Percentiles rank a stretch among this genome's conserved stretches.
phyloP scores from a whole-genome alignment of 2,329 filamentous ascomycete genomes.

The Aspergillus versicolor region DNA sequence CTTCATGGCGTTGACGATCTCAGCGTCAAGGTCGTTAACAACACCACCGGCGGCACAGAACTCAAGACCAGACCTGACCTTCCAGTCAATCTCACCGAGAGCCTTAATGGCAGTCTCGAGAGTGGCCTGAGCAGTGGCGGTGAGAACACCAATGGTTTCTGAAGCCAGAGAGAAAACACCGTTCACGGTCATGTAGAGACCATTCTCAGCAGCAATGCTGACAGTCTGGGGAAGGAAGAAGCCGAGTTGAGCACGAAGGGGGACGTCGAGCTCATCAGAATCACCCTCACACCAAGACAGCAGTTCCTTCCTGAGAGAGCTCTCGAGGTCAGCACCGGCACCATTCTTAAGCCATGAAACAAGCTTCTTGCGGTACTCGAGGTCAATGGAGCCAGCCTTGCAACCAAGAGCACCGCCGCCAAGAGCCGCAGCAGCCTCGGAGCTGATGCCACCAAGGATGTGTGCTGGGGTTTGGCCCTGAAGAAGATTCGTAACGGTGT shows the following conservation, averaged over 20 bases:
- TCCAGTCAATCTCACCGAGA: constrained; percentile 23
- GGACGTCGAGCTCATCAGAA: constrained; percentile 21
- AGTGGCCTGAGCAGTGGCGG: constrained; percentile 26
- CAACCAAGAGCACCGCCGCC: constrained; percentile 36
- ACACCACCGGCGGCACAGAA: constrained; percentile 37
- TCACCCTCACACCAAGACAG: constrained; percentile 33
- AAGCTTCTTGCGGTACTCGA: constrained; percentile 29
- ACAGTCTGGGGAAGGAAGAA: constrained; percentile 32
- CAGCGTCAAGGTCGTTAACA: constrained; percentile 27
- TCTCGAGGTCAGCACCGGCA: constrained; percentile 22
- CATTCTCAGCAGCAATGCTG: constrained; percentile 35
- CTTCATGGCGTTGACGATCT: constrained; percentile 33
- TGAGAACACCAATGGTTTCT: constrained; percentile 30
- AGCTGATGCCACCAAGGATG: constrained; percentile 30
- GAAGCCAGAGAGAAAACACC: constrained; percentile 33
- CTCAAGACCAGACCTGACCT: constrained; percentile 33
- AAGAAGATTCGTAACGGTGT: constrained; percentile 26
- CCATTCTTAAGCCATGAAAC: constrained; percentile 30
- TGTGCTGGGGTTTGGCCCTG: constrained; percentile 18
- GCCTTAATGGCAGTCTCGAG: constrained; percentile 30
- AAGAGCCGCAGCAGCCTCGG: constrained; percentile 36
- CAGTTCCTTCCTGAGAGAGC: constrained; percentile 29
- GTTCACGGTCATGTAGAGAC: constrained; percentile 36
- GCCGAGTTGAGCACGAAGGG: constrained; percentile 32
- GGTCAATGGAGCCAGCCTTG: constrained; percentile 28